These are phyloP conservation scores for Botrytis squamosa DNA, from an alignment of 2,329 filamentous ascomycete species.

Conservation along the genomic window DNA sequence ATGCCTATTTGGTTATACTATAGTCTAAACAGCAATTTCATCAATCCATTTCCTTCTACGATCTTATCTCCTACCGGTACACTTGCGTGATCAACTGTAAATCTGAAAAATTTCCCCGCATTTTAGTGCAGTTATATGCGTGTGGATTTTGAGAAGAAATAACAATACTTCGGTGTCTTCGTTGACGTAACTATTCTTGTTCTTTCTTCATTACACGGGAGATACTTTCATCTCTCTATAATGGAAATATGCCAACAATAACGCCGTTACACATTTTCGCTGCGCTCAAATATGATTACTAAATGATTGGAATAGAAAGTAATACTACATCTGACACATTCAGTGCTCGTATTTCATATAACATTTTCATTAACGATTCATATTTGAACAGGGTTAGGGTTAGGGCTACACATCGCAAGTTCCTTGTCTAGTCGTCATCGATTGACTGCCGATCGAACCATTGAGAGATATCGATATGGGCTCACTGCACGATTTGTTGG, in stretches of 20 bases:
- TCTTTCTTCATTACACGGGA: background rate
- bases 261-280: background rate
- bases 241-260: background rate
- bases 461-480: background rate
- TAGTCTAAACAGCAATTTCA: background rate
- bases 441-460: background rate
- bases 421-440: background rate
- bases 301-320: background rate
- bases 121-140: background rate
- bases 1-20: background rate
- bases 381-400: background rate
- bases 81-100: background rate
- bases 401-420: background rate
- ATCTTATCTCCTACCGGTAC: accelerated
- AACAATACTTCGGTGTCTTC: background rate
- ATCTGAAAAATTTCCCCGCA: background rate
- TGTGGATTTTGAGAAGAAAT: background rate
- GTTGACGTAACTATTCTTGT: background rate
- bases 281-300: background rate
- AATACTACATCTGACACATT: background rate
- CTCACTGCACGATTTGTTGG: background rate
- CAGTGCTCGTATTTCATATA: background rate
- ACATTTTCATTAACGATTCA: accelerated
- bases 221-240: background rate
- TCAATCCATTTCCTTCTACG: background rate